phyloP scores from a whole-genome alignment of 2,329 filamentous ascomycete genomes.

The Periconia digitata region DNA sequence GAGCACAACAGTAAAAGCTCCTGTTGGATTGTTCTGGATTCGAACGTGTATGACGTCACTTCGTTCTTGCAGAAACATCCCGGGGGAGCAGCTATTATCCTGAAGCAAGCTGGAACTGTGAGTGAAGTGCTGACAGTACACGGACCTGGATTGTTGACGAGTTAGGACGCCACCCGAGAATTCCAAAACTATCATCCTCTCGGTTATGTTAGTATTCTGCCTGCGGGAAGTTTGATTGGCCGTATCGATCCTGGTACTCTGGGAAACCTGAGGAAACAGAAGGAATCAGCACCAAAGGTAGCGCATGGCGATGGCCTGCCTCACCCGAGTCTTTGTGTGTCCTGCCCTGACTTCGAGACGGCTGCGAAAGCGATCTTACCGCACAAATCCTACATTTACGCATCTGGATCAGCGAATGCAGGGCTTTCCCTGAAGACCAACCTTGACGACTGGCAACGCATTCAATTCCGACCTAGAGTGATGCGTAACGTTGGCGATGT shows the following conservation, averaged over 20 bases:
- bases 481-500: slow-evolving; percentile 40
- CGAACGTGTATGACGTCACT: slow-evolving; percentile 67
- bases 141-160: background rate
- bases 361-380: slow-evolving; percentile 35
- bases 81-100: slow-evolving; percentile 54
- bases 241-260: slow-evolving; percentile 36
- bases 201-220: slow-evolving; percentile 33
- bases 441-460: slow-evolving; percentile 36
- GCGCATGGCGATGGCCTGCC: slow-evolving; percentile 26
- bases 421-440: slow-evolving; percentile 34
- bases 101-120: slow-evolving; percentile 48
- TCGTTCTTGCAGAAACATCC: slow-evolving; percentile 64
- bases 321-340: slow-evolving; percentile 33
- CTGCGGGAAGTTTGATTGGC: slow-evolving; percentile 27
- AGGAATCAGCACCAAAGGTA: slow-evolving; percentile 22
- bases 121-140: slow-evolving; percentile 16
- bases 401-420: slow-evolving; percentile 38
- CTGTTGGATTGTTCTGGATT: slow-evolving; percentile 69
- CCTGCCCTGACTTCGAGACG: slow-evolving; percentile 35
- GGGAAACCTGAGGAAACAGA: slow-evolving; percentile 24
- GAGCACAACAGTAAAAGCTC: slow-evolving; percentile 36
- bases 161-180: slow-evolving; percentile 37
- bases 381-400: slow-evolving; percentile 37
- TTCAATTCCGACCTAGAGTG: slow-evolving; percentile 39
- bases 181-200: slow-evolving; percentile 40